A percentile compares a stretch with the other conserved stretches of the same genome.
These are phyloP conservation scores for Fusarium redolens DNA, from an alignment of 2,329 filamentous ascomycete species.

Conservation along the genomic window DNA sequence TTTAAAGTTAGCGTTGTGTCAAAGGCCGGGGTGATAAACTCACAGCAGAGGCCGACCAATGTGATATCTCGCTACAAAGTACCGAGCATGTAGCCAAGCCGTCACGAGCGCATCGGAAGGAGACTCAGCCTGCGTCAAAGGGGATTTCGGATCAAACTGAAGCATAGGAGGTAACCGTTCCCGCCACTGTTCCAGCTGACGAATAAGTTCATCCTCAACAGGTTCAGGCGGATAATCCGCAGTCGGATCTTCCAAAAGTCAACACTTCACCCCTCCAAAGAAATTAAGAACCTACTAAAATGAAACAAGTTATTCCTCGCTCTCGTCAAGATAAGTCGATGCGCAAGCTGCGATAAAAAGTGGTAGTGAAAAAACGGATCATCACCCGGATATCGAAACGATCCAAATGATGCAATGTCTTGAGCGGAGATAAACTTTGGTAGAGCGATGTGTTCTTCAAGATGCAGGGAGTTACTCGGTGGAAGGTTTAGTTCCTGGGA, in stretches of 20 bases:
- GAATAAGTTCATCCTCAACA: conserved; percentile 30
- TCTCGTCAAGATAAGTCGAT: conserved; percentile 27
- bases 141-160: conserved; percentile 23
- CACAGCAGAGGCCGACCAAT: conserved; percentile 30
- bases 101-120: conserved; percentile 21
- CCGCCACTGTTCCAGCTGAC: conserved; percentile 28
- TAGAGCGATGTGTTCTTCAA: conserved; percentile 24
- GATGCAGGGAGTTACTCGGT: conserved; percentile 16
- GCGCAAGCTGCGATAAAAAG: conserved; percentile 33
- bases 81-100: conserved; percentile 27
- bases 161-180: conserved; percentile 20
- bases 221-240: conserved; percentile 29
- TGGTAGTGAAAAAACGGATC: conserved; percentile 36
- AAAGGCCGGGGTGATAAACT: too few species aligned
- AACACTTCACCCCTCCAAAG: not conserved
- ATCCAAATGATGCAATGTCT: conserved; percentile 31
- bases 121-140: conserved; percentile 12
- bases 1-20: accelerated
- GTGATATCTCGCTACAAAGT: conserved; percentile 34
- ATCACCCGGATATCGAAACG: conserved; percentile 31
- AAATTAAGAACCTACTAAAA: conserved; percentile 11
- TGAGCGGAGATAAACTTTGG: conserved; percentile 34
- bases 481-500: conserved; percentile 30
- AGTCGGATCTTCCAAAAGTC: not conserved
- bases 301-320: conserved; percentile 26